Percentiles rank a stretch among this genome's conserved stretches.
Conservation (phyloP, 2,329 filamentous ascomycete genomes). For the Aspergillus sp. region DNA sequence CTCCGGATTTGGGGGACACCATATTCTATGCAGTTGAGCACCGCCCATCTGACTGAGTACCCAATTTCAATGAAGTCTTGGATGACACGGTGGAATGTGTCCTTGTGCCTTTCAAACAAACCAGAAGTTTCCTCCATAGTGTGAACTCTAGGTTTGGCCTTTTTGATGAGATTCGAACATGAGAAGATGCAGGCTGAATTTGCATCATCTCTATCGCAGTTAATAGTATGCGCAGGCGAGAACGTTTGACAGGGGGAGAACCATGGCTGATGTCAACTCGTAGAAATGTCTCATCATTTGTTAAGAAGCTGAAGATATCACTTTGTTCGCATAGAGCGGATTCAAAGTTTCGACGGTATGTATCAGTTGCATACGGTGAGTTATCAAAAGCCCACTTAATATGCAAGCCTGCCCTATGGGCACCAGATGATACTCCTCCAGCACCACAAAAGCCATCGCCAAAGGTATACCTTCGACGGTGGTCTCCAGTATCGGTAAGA, state of each 20-base stretch:
- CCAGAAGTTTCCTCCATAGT: conserved; percentile 79
- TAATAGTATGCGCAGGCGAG: conserved; percentile 64
- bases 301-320: conserved; percentile 44
- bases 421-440: conserved; percentile 66
- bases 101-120: conserved; percentile 51
- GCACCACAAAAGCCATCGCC: conserved; percentile 71
- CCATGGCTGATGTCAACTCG: conserved; percentile 67
- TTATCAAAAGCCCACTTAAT: conserved; percentile 63
- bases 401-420: conserved; percentile 53
- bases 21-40: conserved; percentile 49
- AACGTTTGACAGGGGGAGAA: conserved; percentile 76
- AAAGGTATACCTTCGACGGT: conserved; percentile 52
- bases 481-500: conserved; percentile 11
- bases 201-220: conserved; percentile 55
- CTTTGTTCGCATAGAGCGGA: conserved; percentile 27
- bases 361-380: conserved; percentile 50
- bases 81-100: conserved; percentile 58
- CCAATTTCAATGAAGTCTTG: conserved; percentile 59
- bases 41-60: conserved; percentile 67
- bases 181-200: conserved; percentile 58
- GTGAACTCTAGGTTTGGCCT: conserved; percentile 60
- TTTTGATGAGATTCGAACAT: conserved; percentile 50
- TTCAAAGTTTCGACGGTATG: conserved; percentile 58
- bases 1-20: conserved; percentile 47
- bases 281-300: conserved; percentile 24